Base-by-base conservation (phyloP, 257 asterid species). In the Oldenlandia corymbosa region DNA sequence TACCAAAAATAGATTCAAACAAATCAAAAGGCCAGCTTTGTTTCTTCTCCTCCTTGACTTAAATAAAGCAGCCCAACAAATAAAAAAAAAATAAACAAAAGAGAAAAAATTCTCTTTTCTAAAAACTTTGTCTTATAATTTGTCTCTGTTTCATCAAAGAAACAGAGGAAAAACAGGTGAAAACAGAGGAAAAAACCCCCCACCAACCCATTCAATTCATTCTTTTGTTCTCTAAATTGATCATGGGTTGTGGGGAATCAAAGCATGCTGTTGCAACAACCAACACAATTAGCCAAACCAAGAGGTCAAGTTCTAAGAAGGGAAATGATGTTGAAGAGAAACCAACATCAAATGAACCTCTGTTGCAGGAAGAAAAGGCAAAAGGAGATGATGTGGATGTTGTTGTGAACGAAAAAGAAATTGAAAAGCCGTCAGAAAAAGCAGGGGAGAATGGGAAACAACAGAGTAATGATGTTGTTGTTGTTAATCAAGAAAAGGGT, bases 221-320 rank as follows among this genome's bases (percentile, higher is more conserved):
- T 54, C 53, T 3, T 34, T 34, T 34, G 6, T 34, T 70, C 36
- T 59, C 55, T 21, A 57, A 5, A 41, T 10, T 16, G 42, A 39
- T 13, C 45, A 86, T 85, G 96, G 96, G 94, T 62, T 88, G 97
- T 69, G 97, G 95, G 36, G 81, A 87, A 83, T 90, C 97, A 27
- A 91, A 91, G 74, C 97, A 85, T n/a, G 95, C 95, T 10, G 78
- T 91, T 58, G 82, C 86, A 49, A 84, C 93, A 18, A 83, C 66
- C 21, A 73, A 77, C 60, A 73, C 86, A 72, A 79, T 80, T 71
- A 75, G 68, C 83, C 65, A 68, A 69, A 85, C 75, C 81, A 79
- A 78, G 64, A 74, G 75, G 67, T 73, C 84, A 39, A 37, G 59
- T 57, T 66, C 85, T 50, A 68, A 63, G 45, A 72, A 68, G 62